Percentiles rank a stretch among this genome's conserved stretches.
phyloP scores from a whole-genome alignment of 306 rosid species.

The Fragaria nilgerrensis region DNA sequence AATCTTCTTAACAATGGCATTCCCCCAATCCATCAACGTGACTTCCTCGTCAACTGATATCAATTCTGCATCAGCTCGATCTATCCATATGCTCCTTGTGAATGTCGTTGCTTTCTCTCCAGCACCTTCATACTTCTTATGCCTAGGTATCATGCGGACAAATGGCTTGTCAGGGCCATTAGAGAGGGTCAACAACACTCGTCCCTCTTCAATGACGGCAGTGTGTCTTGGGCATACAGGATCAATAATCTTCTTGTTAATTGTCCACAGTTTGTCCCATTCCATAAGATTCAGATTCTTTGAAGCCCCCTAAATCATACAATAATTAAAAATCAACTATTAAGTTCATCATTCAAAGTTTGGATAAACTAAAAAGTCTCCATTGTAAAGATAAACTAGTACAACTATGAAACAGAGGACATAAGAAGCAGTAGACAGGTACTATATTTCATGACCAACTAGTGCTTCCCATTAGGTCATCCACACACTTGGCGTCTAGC shows the following conservation, averaged over 20 bases:
- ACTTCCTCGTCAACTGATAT: slow-evolving; percentile 74
- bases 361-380: background rate
- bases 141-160: slow-evolving; percentile 74
- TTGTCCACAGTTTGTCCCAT: slow-evolving; percentile 98
- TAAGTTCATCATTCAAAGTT: slow-evolving; percentile 1
- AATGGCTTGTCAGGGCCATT: slow-evolving; percentile 87
- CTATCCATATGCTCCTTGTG: slow-evolving; percentile 69
- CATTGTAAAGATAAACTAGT: background rate
- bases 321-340: slow-evolving; percentile 20
- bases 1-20: slow-evolving; percentile 69
- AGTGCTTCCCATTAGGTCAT: background rate
- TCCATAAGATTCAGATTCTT: slow-evolving; percentile 98
- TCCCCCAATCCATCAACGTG: slow-evolving; percentile 97
- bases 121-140: slow-evolving; percentile 84
- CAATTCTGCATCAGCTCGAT: slow-evolving; percentile 64
- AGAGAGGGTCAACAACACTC: slow-evolving; percentile 63
- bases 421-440: background rate
- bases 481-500: background rate
- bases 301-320: slow-evolving; percentile 70
- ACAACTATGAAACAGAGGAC: background rate
- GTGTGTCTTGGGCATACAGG: slow-evolving; percentile 96
- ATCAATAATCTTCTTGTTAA: slow-evolving; percentile 89
- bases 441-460: background rate
- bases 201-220: slow-evolving; percentile 63
- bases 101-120: slow-evolving; percentile 79